Percentiles rank a stretch among this genome's conserved stretches.
phyloP scores from a whole-genome alignment of 1,284 basidiomycete species.

The Takashimella koratensis region DNA sequence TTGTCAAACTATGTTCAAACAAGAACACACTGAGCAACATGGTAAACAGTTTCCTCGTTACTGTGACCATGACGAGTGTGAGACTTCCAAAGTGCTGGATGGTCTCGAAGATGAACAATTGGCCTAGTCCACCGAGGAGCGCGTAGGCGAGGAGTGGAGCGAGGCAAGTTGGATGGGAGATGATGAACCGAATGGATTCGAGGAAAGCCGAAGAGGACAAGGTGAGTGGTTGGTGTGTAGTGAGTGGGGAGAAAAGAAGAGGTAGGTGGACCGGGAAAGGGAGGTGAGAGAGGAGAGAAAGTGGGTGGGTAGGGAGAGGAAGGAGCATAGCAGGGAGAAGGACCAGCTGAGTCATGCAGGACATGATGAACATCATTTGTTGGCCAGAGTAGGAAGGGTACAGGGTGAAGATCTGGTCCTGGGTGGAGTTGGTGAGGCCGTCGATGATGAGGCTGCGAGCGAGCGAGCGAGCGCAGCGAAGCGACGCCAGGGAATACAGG shows the following conservation, averaged over 20 bases:
- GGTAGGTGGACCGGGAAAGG: slow-evolving; percentile 16
- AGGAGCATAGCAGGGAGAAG: slow-evolving; percentile 61
- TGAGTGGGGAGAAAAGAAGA: slow-evolving; percentile 37
- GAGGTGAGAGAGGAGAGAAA: slow-evolving; percentile 24
- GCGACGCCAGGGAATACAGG: not conserved
- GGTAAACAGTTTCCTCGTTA: slow-evolving; percentile 97
- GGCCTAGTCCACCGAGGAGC: slow-evolving; percentile 85
- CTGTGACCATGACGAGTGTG: slow-evolving; percentile 87
- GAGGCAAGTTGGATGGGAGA: slow-evolving; percentile 72
- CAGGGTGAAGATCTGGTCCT: slow-evolving; percentile 85
- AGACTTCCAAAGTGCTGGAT: slow-evolving; percentile 92
- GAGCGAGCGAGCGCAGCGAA: not conserved
- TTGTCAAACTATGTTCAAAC: slow-evolving; percentile 80
- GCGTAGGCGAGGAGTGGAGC: slow-evolving; percentile 79
- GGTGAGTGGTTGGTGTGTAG: slow-evolving; percentile 4
- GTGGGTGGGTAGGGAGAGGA: slow-evolving; percentile 31
- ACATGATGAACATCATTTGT: slow-evolving; percentile 98
- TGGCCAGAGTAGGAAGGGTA: slow-evolving; percentile 60
- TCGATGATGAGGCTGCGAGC: slow-evolving; percentile 77
- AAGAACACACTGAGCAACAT: slow-evolving; percentile 94
- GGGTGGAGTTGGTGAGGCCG: slow-evolving; percentile 93
- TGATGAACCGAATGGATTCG: slow-evolving; percentile 70
- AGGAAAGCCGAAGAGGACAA: slow-evolving; percentile 63
- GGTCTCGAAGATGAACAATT: slow-evolving; percentile 98
- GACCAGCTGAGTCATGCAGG: slow-evolving; percentile 63